Conservation (phyloP, 257 asterid species). For the Thymus mandschuricus region DNA sequence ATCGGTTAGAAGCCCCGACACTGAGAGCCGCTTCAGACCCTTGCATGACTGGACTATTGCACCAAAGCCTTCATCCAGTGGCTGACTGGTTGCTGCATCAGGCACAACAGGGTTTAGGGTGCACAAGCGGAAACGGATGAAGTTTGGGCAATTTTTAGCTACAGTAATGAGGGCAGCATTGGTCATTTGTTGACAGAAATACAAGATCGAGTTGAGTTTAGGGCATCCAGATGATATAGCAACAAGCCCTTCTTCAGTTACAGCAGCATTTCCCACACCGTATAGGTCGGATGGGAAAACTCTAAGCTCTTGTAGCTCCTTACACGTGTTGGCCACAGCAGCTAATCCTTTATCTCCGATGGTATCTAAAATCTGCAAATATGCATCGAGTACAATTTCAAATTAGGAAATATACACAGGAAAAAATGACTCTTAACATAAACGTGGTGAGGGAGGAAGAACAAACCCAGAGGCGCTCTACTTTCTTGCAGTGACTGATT, state of each 20-base stretch:
- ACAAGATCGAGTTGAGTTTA: constrained; percentile 69
- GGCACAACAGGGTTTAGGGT: constrained; percentile 66
- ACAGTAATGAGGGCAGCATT: constrained; percentile 81
- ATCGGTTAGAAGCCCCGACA: constrained; percentile 78
- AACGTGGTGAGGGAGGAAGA: neutral
- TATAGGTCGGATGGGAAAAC: constrained; percentile 64
- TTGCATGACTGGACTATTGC: constrained; percentile 85
- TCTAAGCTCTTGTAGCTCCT: constrained; percentile 74
- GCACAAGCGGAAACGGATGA: constrained; percentile 67
- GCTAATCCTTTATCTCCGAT: constrained; percentile 74
- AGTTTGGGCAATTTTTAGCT: constrained; percentile 84
- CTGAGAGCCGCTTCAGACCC: constrained; percentile 75
- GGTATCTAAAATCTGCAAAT: constrained; percentile 64
- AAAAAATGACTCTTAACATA: neutral
- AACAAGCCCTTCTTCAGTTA: constrained; percentile 80
- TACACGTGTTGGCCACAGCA: constrained; percentile 69
- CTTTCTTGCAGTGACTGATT: constrained; percentile 64
- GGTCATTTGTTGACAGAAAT: constrained; percentile 82
- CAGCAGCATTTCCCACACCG: constrained; percentile 58
- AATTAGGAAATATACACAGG: neutral
- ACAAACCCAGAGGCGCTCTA: constrained; percentile 77
- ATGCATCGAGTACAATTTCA: neutral
- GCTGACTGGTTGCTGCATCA: constrained; percentile 74
- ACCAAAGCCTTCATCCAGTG: constrained; percentile 91
- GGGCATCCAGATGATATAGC: constrained; percentile 87